A percentile compares a stretch with the other conserved stretches of the same genome.
phyloP scores from a whole-genome alignment of 2,329 filamentous ascomycete species.

The Xylaria hypoxylon region DNA sequence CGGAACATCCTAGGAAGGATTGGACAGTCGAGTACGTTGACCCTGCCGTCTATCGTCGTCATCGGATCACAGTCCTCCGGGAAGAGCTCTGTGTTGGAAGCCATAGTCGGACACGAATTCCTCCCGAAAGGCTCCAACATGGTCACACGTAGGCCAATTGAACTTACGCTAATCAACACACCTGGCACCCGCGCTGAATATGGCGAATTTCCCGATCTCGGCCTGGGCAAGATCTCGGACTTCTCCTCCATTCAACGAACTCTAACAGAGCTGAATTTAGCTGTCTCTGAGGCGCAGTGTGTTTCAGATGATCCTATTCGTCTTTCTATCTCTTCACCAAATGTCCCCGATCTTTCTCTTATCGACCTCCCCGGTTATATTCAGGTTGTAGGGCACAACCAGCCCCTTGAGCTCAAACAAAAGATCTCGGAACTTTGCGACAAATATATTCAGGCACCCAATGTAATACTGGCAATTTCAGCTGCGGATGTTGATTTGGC shows the following conservation, averaged over 20 bases:
- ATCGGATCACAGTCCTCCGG: constrained; percentile 98
- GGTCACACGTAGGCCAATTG: constrained; percentile 95
- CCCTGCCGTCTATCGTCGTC: constrained; percentile 96
- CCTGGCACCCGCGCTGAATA: constrained; percentile 89
- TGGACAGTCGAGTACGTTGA: constrained; percentile 89
- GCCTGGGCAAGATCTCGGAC: constrained; percentile 89
- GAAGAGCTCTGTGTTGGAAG: constrained; percentile 96
- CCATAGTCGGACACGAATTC: constrained; percentile 98
- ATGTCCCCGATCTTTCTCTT: constrained; percentile 93
- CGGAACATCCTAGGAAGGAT: constrained; percentile 90
- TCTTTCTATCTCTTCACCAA: constrained; percentile 92
- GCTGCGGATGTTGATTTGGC: constrained; percentile 97
- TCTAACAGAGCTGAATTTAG: constrained; percentile 92
- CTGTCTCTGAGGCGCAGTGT: constrained; percentile 89
- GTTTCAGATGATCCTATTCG: constrained; percentile 98
- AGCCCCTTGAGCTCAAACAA: constrained; percentile 90
- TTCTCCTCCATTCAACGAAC: constrained; percentile 94
- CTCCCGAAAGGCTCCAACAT: constrained; percentile 98
- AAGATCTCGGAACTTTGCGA: constrained; percentile 97
- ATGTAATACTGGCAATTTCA: constrained; percentile 96
- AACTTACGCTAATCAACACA: constrained; percentile 95
- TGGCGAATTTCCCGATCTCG: constrained; percentile 94
- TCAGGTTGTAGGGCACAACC: constrained; percentile 90
- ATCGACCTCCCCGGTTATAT: constrained; percentile 99
- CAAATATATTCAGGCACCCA: constrained; percentile 96